Evolutionary conservation across 1,139 yeast species (phyloP).

Genomic region (Taiozyma sp.): DNA sequence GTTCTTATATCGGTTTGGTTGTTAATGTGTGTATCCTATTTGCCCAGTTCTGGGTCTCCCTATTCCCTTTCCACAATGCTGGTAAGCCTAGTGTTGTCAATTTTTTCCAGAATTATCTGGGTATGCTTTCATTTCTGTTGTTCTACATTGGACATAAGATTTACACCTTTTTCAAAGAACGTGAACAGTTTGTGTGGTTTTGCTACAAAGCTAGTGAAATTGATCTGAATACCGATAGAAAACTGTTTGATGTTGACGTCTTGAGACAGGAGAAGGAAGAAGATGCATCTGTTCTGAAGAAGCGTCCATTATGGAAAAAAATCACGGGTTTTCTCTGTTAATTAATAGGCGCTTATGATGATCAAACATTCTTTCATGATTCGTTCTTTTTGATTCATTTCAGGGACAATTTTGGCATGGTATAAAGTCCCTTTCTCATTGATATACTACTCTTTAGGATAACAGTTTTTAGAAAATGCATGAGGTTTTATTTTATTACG

Average conservation of each 20-base stretch:
- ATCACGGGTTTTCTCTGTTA: conserved; percentile 8
- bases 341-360: not conserved
- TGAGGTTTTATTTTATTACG: too few relatives aligned
- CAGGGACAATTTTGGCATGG: not conserved
- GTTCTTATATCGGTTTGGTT: conserved; percentile 55
- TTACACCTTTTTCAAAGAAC: conserved; percentile 33
- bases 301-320: conserved; percentile 7
- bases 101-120: conserved; percentile 48
- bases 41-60: conserved; percentile 73
- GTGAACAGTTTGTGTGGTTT: conserved; percentile 25
- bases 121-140: conserved; percentile 41
- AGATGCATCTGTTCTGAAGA: conserved; percentile 5
- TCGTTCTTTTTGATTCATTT: too few relatives aligned
- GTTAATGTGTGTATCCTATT: conserved; percentile 55
- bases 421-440: not conserved
- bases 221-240: conserved; percentile 49
- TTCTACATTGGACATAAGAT: conserved; percentile 42
- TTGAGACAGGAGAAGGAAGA: conserved; percentile 14
- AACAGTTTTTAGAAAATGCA: too few relatives aligned
- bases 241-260: conserved; percentile 34
- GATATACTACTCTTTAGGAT: too few relatives aligned
- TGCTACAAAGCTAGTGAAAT: conserved; percentile 34
- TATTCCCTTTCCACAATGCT: conserved; percentile 53
- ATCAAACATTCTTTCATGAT: not conserved
- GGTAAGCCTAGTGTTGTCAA: conserved; percentile 37